These are phyloP conservation scores for Ettlia oleoabundans DNA, from an alignment of 139 green algal species.

Conservation along the genomic window DNA sequence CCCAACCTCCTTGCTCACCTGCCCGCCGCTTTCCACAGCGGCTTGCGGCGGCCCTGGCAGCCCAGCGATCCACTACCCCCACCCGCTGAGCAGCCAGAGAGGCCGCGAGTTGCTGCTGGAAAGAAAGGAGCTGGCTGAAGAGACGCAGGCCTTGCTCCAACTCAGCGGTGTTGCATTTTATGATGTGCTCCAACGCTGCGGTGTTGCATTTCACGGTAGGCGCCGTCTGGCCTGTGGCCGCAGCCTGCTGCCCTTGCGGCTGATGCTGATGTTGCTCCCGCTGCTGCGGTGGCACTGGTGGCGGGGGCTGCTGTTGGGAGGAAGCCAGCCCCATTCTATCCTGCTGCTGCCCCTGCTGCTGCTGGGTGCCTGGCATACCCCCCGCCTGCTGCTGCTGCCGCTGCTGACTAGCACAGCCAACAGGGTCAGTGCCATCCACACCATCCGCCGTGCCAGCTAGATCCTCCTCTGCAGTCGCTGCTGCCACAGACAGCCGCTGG, in stretches of 20 bases:
- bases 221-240: neutral
- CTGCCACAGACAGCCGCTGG: neutral
- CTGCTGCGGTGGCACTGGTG: no score
- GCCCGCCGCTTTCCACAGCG: no score
- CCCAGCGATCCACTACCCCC: neutral
- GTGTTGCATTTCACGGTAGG: neutral
- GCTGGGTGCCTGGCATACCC: no score
- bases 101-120: neutral
- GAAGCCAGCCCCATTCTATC: no score
- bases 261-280: neutral
- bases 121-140: conserved; percentile 16
- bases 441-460: neutral
- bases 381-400: no score
- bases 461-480: no score
- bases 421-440: no score
- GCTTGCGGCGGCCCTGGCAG: neutral
- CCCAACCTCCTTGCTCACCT: no score
- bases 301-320: no score
- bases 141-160: conserved; percentile 21
- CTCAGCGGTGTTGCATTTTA: conserved; percentile 16
- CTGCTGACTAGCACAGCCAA: no score
- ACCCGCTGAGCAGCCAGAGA: neutral
- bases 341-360: no score
- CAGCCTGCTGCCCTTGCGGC: neutral
- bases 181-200: neutral